Percentiles rank a stretch among this genome's conserved stretches.
Conservation (phyloP, 305 asterid species). For the Euphrasia arctica region DNA sequence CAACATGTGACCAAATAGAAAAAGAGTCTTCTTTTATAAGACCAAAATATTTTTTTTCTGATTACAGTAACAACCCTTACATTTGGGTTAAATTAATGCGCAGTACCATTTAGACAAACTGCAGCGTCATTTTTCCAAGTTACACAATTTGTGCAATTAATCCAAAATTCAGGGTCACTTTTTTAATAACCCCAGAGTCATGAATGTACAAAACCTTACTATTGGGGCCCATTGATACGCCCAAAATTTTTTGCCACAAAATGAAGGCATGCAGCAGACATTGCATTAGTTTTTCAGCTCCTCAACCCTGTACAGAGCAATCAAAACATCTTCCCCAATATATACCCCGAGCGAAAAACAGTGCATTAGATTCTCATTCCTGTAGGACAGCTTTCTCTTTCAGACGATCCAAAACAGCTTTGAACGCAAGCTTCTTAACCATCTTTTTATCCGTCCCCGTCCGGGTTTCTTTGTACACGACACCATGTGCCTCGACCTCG, state of each 20-base stretch:
- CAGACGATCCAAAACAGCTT: slow-evolving; percentile 43
- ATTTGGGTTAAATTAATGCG: too few relatives aligned
- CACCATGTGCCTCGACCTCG: slow-evolving; percentile 62
- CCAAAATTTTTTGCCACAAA: background rate
- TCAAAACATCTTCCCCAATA: too few relatives aligned
- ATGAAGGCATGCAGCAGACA: background rate
- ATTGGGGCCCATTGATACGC: too few relatives aligned
- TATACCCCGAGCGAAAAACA: background rate
- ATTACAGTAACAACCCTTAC: too few relatives aligned
- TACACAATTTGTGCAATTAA: too few relatives aligned
- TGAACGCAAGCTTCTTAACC: slow-evolving; percentile 55
- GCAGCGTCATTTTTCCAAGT: too few relatives aligned
- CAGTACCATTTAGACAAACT: too few relatives aligned
- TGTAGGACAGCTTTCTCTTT: slow-evolving; percentile 25
- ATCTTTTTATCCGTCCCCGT: slow-evolving; percentile 34
- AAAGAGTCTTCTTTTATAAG: too few relatives aligned
- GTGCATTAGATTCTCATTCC: background rate
- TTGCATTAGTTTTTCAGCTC: background rate
- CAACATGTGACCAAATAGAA: too few relatives aligned
- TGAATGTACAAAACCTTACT: too few relatives aligned
- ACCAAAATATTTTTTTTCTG: too few relatives aligned
- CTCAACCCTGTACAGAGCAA: background rate
- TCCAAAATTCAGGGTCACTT: background rate
- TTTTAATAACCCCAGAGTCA: too few relatives aligned
- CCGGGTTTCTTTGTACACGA: slow-evolving; percentile 25